Evolutionary conservation across 2,329 filamentous ascomycete genomes (phyloP), one percentile per base, ranked within the genome.

Genomic region (Diaporthe ampelina): DNA sequence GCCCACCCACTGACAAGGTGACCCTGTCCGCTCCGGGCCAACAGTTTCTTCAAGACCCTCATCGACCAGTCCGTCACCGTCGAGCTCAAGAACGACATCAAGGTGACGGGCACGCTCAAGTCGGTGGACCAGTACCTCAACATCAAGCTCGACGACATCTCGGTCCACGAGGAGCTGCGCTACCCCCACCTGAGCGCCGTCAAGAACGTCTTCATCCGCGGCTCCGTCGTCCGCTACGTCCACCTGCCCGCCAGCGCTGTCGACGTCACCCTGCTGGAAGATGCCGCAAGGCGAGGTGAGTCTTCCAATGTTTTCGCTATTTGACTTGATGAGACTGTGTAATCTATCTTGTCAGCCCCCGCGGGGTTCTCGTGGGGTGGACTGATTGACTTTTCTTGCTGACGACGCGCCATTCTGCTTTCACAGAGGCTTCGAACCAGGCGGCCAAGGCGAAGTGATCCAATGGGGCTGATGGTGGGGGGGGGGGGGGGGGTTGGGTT

Each of bases 31-130:
- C 45, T 48, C 45, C 19, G 45, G 45, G 9, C 45, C 11, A 61
- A 26, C 82, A 97, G 94, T 87, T 98, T 98, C 88, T 98, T 98
- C 92, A 98, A 98, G 85, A 98, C 96, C 71, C 94, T 98, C 81
- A 97, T 98, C 83, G 97, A 98, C 88, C 94, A 97, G 79, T 93
- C 97, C 88, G 95, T 99, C 81, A 98, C 95, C 61, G 95, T 99
- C 82, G 97, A 99, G 88, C 94, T 99, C 84, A 99, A 99, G 87
- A 99, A 99, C 84, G 97, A 99, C 86, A 97, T 99, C 79, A 95
- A 95, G 82, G 97, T 99, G 83, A 94, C 94, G 80, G 97, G 97
- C 78, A 97, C 93, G 48, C 89, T 99, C 78, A 99, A 98, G 88
- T 97, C 94, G 81, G 96, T 99, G 78, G 97, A 99, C 83, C 97